phyloP scores from a whole-genome alignment of 2,329 filamentous ascomycete species.

The Arthrobotrys megalospora region DNA sequence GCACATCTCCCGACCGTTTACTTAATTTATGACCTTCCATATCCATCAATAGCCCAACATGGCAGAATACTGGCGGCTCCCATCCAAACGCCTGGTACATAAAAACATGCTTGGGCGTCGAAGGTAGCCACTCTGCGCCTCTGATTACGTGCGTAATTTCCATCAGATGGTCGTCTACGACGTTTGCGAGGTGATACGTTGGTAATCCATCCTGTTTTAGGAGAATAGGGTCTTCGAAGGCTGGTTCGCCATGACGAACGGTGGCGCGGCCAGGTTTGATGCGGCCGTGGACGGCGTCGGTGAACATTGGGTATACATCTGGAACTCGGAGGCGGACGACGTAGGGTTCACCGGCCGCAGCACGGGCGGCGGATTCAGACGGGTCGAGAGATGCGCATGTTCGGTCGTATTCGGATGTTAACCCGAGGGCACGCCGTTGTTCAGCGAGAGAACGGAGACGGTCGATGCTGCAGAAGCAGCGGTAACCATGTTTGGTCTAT shows the following conservation, averaged over 20 bases:
- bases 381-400: constrained; percentile 79
- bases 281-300: constrained; percentile 84
- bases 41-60: constrained; percentile 82
- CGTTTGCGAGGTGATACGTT: constrained; percentile 97
- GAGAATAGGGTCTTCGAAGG: constrained; percentile 86
- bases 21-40: constrained; percentile 82
- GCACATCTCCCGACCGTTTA: constrained; percentile 80
- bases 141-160: constrained; percentile 94
- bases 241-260: constrained; percentile 69
- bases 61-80: constrained; percentile 81
- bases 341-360: constrained; percentile 78
- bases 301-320: constrained; percentile 75
- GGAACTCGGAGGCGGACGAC: constrained; percentile 77
- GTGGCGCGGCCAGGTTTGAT: constrained; percentile 73
- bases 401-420: constrained; percentile 77
- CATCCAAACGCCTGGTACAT: constrained; percentile 85
- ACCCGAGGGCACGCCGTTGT: constrained; percentile 74
- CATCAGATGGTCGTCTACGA: constrained; percentile 97
- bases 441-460: constrained; percentile 78
- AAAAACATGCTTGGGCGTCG: constrained; percentile 81
- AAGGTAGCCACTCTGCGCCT: constrained; percentile 95
- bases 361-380: constrained; percentile 80
- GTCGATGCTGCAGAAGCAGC: constrained; percentile 88
- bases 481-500: constrained; percentile 80
- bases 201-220: constrained; percentile 92